Base-by-base conservation (phyloP, 306 rosid genomes). In the Sechiopsis laciniata region DNA sequence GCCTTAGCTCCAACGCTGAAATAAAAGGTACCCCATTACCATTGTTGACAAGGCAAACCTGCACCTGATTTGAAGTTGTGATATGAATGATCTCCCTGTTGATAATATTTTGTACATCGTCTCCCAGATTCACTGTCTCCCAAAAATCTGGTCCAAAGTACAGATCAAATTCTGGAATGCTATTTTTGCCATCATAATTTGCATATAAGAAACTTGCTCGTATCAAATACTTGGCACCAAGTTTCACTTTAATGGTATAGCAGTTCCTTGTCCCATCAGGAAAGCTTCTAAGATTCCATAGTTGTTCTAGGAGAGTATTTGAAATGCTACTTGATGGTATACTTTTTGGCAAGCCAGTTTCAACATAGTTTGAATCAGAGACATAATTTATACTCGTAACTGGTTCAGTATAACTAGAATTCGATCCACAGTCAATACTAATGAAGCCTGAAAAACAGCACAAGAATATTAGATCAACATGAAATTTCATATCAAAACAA, bases 121-220 rank as follows among this genome's bases (percentile, higher is more conserved):
- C 16, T 20, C 6, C 7, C 2, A 22, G 16, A 6, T 6, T 22
- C 42, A 68, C 42, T 1, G 57, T 68, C 35, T 2, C 8, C 73
- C 73, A 68, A 22, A 68, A 48, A 14, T 68, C 26, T 6, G 73
- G 42, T 48, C 73, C 73, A 50, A 68, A 68, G 8, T 68, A 68
- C 1, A 68, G 37, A 68, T 68, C 73, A 17, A 68, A 79, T 19
- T 59, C 68, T 8, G 82, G 82, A 40, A 35, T n/a, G 64, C 11
- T 35, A 20, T 4, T 57, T 8, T 21, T 0, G 1, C 16, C 65
- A 55, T 79, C 82, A 7, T 79, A 75, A 69, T 79, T 70, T 12
- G 76, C 82, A 17, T 79, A 75, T 73, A 79, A 67, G 58, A 79
- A 79, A 32, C 72, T 52, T 0, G 82, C 76, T 45, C 75, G 71